Evolutionary conservation across 768 basidiomycete species (phyloP).

Genomic region (Mycena sanguinolenta): DNA sequence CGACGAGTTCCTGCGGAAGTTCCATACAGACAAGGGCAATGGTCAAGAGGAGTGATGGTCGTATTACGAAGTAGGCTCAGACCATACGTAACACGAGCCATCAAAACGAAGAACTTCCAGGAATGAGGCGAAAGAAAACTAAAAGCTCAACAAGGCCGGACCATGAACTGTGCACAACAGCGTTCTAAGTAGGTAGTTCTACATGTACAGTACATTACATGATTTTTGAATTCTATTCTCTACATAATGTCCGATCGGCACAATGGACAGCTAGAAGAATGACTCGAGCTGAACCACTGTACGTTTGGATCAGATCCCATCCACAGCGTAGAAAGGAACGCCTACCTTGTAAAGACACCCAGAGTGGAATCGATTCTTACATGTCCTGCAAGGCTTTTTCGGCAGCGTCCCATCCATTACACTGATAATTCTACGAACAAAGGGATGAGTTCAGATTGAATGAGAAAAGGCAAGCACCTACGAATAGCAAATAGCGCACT

Average conservation of each 20-base stretch:
- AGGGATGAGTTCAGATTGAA: slow-evolving; percentile 1
- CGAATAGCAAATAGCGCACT: slow-evolving; percentile 98
- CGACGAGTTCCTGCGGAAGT: not conserved
- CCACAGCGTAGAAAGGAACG: not conserved
- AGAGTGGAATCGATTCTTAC: slow-evolving; percentile 94
- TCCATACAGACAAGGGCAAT: not conserved
- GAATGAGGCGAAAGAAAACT: no score
- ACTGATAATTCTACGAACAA: slow-evolving; percentile 80
- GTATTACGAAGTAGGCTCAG: no score
- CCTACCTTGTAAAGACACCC: slow-evolving; percentile 90
- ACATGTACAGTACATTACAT: not conserved
- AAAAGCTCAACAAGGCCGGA: no score
- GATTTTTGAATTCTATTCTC: slow-evolving; percentile 5
- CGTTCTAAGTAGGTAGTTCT: not conserved
- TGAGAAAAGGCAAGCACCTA: slow-evolving; percentile 51
- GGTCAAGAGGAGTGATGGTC: not conserved
- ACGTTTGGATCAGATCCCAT: slow-evolving; percentile 20
- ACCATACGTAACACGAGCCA: no score
- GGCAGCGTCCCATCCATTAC: slow-evolving; percentile 91
- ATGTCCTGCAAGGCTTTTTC: slow-evolving; percentile 92
- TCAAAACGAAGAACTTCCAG: no score
- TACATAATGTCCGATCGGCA: slow-evolving; percentile 88
- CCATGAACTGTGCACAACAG: not conserved
- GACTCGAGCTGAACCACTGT: slow-evolving; percentile 91
- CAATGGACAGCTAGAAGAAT: slow-evolving; percentile 91